Conservation (phyloP, 441 rosid species). For the Croton setiger region DNA sequence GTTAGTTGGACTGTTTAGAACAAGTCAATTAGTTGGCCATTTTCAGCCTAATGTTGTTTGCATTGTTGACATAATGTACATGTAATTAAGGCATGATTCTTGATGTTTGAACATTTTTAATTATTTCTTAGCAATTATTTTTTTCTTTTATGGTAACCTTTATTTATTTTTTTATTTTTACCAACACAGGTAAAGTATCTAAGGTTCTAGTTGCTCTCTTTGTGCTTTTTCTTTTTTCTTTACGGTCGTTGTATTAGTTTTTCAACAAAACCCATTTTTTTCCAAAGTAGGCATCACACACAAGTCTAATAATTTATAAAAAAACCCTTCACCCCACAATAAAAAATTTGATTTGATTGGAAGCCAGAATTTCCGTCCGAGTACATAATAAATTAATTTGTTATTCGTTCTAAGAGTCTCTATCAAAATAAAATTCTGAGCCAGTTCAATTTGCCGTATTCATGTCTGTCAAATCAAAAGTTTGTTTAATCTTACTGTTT, state of each 20-base stretch:
- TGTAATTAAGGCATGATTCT: too few species aligned
- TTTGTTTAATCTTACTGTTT: too few species aligned
- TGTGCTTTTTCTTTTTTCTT: background rate
- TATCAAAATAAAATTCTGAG: too few species aligned
- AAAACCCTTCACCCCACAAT: background rate
- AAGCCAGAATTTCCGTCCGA: background rate
- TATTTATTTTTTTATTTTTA: background rate
- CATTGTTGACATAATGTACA: too few species aligned
- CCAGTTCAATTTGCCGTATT: background rate
- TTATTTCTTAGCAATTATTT: background rate
- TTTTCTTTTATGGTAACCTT: background rate
- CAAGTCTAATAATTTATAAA: background rate
- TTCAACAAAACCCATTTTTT: constrained; percentile 8
- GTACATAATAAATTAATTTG: background rate
- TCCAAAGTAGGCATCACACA: background rate
- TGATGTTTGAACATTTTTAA: too few species aligned
- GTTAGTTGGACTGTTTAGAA: too few species aligned
- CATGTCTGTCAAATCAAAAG: background rate
- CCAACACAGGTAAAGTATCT: background rate
- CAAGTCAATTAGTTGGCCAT: too few species aligned
- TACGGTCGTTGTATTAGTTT: background rate
- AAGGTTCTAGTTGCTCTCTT: background rate
- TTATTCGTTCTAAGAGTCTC: background rate
- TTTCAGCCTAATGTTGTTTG: too few species aligned
- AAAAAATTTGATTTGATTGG: background rate